Conservation (phyloP, 805 yeast species). For the Kazachstania taianensis region DNA sequence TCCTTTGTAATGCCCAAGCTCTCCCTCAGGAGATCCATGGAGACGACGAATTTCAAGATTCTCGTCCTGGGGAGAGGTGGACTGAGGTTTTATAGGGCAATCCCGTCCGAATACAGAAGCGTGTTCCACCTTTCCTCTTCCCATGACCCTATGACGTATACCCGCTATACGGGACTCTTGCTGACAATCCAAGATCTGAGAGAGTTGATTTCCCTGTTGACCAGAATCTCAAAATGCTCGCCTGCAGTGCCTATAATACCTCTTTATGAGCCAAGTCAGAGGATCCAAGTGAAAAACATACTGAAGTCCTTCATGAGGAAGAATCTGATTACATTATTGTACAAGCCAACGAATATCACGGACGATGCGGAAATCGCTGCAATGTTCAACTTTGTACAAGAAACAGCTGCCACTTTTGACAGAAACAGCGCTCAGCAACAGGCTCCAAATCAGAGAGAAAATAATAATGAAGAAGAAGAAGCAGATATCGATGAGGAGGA, state of each 20-base stretch:
- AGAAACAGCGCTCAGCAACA: neutral
- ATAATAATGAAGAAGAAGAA: conserved; percentile 1
- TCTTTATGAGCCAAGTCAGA: conserved; percentile 23
- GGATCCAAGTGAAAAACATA: conserved; percentile 18
- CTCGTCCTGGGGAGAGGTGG: conserved; percentile 24
- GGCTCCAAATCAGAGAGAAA: conserved; percentile 3
- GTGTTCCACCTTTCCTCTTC: conserved; percentile 18
- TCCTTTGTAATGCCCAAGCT: conserved; percentile 29
- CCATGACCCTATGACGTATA: conserved; percentile 11
- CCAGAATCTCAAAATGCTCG: conserved; percentile 15
- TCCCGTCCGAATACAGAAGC: conserved; percentile 18
- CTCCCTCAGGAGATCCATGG: conserved; percentile 9
- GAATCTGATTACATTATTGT: conserved; percentile 15
- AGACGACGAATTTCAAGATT: conserved; percentile 9
- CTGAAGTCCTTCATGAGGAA: conserved; percentile 16
- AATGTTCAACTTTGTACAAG: conserved; percentile 9
- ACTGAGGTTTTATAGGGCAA: conserved; percentile 13
- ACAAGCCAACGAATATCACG: conserved; percentile 18
- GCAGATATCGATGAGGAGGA: neutral
- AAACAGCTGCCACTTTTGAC: too few species aligned
- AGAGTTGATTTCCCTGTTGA: conserved; percentile 16
- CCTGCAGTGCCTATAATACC: conserved; percentile 18
- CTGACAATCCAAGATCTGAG: conserved; percentile 20
- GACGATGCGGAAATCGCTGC: conserved; percentile 17
- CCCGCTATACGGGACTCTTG: conserved; percentile 14